These are phyloP conservation scores for Talaromyces sp. DNA, from an alignment of 2,329 filamentous ascomycete genomes.

Conservation along the genomic window DNA sequence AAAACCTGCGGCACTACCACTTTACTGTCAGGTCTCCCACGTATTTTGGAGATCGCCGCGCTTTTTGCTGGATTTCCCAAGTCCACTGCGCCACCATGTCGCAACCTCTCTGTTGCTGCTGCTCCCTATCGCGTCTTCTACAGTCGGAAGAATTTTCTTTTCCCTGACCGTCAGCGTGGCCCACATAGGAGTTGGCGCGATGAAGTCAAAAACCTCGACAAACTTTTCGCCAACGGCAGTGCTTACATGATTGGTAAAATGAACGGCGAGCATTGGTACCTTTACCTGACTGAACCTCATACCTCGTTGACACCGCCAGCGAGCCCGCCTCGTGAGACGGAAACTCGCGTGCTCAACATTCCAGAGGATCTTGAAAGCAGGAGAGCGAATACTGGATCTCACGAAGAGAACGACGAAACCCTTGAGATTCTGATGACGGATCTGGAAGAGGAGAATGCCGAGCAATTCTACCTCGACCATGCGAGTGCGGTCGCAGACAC, in stretches of 20 bases:
- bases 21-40: conserved; percentile 79
- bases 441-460: conserved; percentile 61
- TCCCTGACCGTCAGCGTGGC: conserved; percentile 87
- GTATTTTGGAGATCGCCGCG: conserved; percentile 88
- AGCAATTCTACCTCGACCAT: conserved; percentile 68
- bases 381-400: conserved; percentile 23
- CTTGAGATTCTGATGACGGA: conserved; percentile 67
- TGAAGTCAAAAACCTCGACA: conserved; percentile 88
- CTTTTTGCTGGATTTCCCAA: conserved; percentile 84
- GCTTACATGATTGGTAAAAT: conserved; percentile 99
- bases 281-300: conserved; percentile 90
- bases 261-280: conserved; percentile 99
- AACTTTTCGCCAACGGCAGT: conserved; percentile 85
- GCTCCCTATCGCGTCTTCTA: conserved; percentile 96
- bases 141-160: conserved; percentile 97
- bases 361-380: conserved; percentile 37
- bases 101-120: conserved; percentile 69
- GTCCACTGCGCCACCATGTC: conserved; percentile 62
- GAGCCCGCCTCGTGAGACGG: conserved; percentile 60
- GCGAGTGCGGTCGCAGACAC: conserved; percentile 88
- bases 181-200: conserved; percentile 97
- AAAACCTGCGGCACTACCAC: conserved; percentile 99
- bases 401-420: conserved; percentile 46
- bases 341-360: conserved; percentile 58
- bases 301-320: conserved; percentile 74